Conservation (phyloP, 257 asterid genomes). For the Solanum commersonii region DNA sequence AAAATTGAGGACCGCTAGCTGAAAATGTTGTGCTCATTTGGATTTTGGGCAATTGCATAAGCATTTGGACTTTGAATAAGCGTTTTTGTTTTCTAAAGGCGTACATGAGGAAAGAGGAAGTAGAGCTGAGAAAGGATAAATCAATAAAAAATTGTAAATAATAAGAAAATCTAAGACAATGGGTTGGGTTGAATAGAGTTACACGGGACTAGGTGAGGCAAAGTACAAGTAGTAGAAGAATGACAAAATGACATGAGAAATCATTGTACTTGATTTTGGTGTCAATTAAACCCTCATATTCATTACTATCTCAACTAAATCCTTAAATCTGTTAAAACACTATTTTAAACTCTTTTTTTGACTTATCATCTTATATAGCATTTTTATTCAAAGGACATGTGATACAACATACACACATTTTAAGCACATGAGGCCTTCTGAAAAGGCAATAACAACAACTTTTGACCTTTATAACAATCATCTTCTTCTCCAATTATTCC, state of each 20-base stretch:
- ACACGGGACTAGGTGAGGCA: neutral
- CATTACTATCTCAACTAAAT: rapidly evolving
- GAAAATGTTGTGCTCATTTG: neutral
- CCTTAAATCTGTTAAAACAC: neutral
- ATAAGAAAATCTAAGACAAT: neutral
- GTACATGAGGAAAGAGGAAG: neutral
- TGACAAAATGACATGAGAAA: rapidly evolving
- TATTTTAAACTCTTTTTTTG: too few species aligned
- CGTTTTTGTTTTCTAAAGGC: too few species aligned
- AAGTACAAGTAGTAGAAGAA: neutral
- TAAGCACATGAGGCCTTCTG: too few species aligned
- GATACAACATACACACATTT: too few species aligned
- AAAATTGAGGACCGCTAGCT: neutral
- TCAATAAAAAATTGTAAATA: neutral
- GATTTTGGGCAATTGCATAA: neutral
- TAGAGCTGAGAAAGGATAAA: neutral
- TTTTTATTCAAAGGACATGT: neutral
- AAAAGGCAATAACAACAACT: too few species aligned
- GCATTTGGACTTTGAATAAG: neutral
- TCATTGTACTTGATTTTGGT: too few species aligned
- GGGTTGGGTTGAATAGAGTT: neutral
- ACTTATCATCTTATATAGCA: neutral
- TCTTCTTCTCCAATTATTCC: too few species aligned
- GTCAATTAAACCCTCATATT: too few species aligned
- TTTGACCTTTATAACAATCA: too few species aligned